Percentiles rank a stretch among this genome's conserved stretches.
phyloP scores from a whole-genome alignment of 768 basidiomycete species.

The Neoboletus subvelutipes region DNA sequence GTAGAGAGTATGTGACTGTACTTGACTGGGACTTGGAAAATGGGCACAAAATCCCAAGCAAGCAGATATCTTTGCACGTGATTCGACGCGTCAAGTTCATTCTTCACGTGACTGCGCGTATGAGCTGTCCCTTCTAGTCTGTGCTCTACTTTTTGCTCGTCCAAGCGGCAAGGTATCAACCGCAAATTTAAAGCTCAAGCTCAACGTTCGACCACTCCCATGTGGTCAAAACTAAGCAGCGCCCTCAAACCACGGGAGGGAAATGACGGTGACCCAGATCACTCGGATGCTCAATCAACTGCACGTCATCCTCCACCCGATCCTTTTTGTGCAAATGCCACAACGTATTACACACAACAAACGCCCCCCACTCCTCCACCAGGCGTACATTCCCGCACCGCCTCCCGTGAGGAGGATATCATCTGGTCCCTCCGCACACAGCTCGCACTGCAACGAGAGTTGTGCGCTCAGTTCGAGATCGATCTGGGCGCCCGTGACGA shows the following conservation, averaged over 20 bases:
- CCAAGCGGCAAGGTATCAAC: not conserved
- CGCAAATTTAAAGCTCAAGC: not conserved
- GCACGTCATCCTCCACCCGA: conserved; percentile 51
- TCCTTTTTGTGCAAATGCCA: conserved; percentile 71
- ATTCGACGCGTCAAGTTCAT: conserved; percentile 28
- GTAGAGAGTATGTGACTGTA: not conserved
- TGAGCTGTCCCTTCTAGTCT: too few species aligned
- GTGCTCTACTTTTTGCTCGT: not conserved
- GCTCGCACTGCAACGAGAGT: conserved; percentile 68
- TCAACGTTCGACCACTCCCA: conserved; percentile 22
- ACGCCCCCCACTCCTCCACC: conserved; percentile 64
- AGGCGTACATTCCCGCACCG: conserved; percentile 51
- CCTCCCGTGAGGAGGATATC: conserved; percentile 68
- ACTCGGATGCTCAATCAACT: conserved; percentile 27
- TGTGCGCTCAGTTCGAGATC: conserved; percentile 74
- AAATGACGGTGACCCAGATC: conserved; percentile 20
- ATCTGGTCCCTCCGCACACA: conserved; percentile 76
- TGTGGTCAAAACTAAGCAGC: conserved; percentile 66
- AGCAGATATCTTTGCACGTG: conserved; percentile 21
- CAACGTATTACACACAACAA: conserved; percentile 75
- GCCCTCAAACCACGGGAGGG: conserved; percentile 47
- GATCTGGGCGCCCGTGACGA: conserved; percentile 75
- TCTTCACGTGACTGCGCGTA: conserved; percentile 27
- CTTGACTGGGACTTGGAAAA: not conserved
- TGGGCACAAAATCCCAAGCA: not conserved